Evolutionary conservation across 2,329 filamentous ascomycete genomes (phyloP).

Genomic region (Aspergillus brunneoviolaceus): DNA sequence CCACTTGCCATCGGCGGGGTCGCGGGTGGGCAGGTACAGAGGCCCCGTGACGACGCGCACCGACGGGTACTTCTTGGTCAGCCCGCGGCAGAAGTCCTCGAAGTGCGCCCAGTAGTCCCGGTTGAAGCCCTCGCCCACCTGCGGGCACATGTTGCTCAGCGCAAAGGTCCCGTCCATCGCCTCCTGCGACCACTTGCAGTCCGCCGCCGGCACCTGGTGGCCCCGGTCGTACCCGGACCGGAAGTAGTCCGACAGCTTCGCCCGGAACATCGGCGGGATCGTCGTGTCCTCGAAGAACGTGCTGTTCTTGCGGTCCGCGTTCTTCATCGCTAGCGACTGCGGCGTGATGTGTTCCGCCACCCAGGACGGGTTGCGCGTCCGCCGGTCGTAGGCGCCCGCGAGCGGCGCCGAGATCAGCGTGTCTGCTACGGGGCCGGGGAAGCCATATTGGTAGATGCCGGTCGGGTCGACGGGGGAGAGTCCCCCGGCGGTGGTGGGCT

Average conservation of each 20-base stretch:
- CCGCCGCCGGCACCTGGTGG: slow-evolving; percentile 94
- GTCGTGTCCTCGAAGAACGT: slow-evolving; percentile 75
- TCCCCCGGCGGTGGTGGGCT: slow-evolving; percentile 23
- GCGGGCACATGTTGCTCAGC: slow-evolving; percentile 95
- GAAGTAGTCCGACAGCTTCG: slow-evolving; percentile 88
- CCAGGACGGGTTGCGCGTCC: slow-evolving; percentile 89
- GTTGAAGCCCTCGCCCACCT: slow-evolving; percentile 98
- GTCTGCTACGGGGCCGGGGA: slow-evolving; percentile 86
- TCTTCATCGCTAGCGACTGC: slow-evolving; percentile 69
- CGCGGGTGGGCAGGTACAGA: slow-evolving; percentile 83
- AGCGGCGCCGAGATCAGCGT: slow-evolving; percentile 73
- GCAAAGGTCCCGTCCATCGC: slow-evolving; percentile 96
- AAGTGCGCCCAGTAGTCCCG: slow-evolving; percentile 99
- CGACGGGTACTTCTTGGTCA: slow-evolving; percentile 77
- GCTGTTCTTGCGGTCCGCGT: slow-evolving; percentile 81
- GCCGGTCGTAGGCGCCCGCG: slow-evolving; percentile 85
- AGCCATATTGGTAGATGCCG: slow-evolving; percentile 81
- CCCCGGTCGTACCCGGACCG: slow-evolving; percentile 93
- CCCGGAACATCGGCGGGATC: slow-evolving; percentile 84
- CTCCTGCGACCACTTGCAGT: slow-evolving; percentile 90
- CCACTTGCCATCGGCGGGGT: slow-evolving; percentile 85
- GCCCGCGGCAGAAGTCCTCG: slow-evolving; percentile 88
- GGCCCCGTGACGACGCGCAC: slow-evolving; percentile 93
- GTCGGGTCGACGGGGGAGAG: slow-evolving; percentile 65
- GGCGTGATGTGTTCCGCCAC: slow-evolving; percentile 95